Evolutionary conservation across 2,329 filamentous ascomycete species (phyloP), one percentile per base, ranked within the genome.

Genomic region (Phialophora expanda): DNA sequence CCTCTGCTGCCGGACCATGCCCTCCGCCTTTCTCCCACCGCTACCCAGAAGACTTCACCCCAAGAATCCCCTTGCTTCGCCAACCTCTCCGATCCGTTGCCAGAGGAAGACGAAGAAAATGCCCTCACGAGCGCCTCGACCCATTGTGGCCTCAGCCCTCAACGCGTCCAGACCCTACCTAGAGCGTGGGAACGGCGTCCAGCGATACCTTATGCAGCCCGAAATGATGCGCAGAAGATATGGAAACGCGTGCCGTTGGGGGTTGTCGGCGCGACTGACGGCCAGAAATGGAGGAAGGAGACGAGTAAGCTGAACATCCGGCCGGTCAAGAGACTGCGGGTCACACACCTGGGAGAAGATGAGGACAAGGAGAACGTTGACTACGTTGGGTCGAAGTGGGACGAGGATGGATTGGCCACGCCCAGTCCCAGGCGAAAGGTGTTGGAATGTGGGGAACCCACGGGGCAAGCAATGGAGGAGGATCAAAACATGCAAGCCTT

Each of bases 101-200:
- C 57, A 28, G 48, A 32, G 17, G 53, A 24, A 38, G 32, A 59
- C 12, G 26, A 8, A 32, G 46, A 58, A 38, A 26, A 38, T 32
- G 44, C 38, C 53, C 8, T 14, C 20, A n/a, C 57, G 4, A 38
- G 41, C n/a, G n/a, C 54, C 38, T 64, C 62, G 56, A 34, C 24
- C 11, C 57, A 28, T 22, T 69, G 63, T 59, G 66, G 66, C 3
- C 81, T 82, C 62, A 81, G 80, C n/a, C 80, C 80, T 9, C 72
- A 76, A 56, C 71, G 73, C 34, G 64, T 73, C n/a, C 74, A 71
- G 54, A 72, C 73, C 34, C 66, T 73, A 41, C 78, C 78, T 32
- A 78, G 77, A 63, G 70, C 78, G 64, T 82, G 80, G 80, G 80
- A 82, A 62, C 79, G 80, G 64, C 78, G 78, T 62, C 79, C 79